Evolutionary conservation across 2,329 filamentous ascomycete species (phyloP), one percentile per base, ranked within the genome.

Genomic region (Pleoardoris graminearum): DNA sequence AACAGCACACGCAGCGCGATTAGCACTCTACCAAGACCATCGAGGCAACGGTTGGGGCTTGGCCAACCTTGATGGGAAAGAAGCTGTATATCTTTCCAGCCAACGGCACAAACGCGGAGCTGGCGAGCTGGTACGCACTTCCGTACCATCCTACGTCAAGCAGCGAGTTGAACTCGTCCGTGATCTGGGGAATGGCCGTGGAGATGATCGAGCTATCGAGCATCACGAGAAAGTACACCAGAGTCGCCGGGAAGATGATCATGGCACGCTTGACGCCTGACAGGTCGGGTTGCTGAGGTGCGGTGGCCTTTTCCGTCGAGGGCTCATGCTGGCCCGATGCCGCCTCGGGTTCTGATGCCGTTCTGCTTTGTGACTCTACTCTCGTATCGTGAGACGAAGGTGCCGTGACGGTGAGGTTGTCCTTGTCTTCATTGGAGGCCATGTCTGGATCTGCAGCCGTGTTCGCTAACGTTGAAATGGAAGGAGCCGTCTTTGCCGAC

Each of bases 131-230:
- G 16, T 77, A 77, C 3, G 75, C 64, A 29, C 70, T 72, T 19
- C 74, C 75, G 53, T 79, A 79, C 76, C 77, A 79, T 11, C 76
- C 76, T 10, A 79, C 68, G 52, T 79, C 76, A 2, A 67, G 62
- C 25, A 76, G 64, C 1, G 75, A 73, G 19, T 76, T 65, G 57
- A 79, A 79, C 33, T 77, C 61, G 55, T 78, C 70, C 0, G 76
- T 78, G 39, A 79, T 79, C n/a, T 65, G 69, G 8, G 76, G 77
- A 27, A 77, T 75, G 2, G 76, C 76, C 1, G 73, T 76, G 19
- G 72, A 70, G 23, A 78, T 72, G 41, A 68, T 68, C 17, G 51
- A 36, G 6, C 47, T 19, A 25, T 54, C 54, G 3, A 48, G 33
- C 8, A 48, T 21, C 46, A 48, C 41, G 4, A 48, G 21, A 17